Base-by-base conservation (phyloP, 352 stramenopile genomes). In the Globisporangium recalcitrans region DNA sequence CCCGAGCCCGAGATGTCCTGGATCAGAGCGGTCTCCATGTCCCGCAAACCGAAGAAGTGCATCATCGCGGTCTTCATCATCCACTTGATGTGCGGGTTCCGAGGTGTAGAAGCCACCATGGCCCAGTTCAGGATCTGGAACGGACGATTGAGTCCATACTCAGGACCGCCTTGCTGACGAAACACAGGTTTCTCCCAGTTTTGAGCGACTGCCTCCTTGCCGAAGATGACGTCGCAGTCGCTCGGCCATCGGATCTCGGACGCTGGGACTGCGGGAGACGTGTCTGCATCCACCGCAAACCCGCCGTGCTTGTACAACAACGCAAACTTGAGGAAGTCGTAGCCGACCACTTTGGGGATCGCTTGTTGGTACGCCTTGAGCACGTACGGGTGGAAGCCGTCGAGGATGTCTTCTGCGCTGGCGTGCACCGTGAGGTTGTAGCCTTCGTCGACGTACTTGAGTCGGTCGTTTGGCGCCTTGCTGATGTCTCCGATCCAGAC, bases 121-220 rank as follows among this genome's bases (percentile, higher is more conserved):
- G 52, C 63, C 63, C 63, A 69, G 42, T 69, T 69, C 10, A 69
- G 64, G 24, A 69, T 32, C 59, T 69, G 64, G 38, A 62, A 69
- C 32, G 58, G 64, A 1, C 64, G 58, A 1, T 11, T 52, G 31
- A 66, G 21, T 13, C 49, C 49, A 29, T 69, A 69, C 13, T 31
- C 24, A 7, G 44, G 29, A 2, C 34, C 53, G 4, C 64, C 58
- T 0, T 26, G 14, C 4, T 27, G 6, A 1, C 52, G 64, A 26
- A 56, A 69, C 24, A 48, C 49, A 2, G 64, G 58, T 27, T 57
- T 40, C 16, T 27, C 34, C 24, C 46, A 47, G 26, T 27, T 1
- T 22, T 7, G 22, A 49, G 52, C 34, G 0, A 19, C 21, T 2
- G 26, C 21, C 26, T 69, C 64, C 21, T 69, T 69, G 58, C 44